Evolutionary conservation across 768 basidiomycete species (phyloP), one percentile per base, ranked within the genome.

Genomic region (Calocybe cyanea): DNA sequence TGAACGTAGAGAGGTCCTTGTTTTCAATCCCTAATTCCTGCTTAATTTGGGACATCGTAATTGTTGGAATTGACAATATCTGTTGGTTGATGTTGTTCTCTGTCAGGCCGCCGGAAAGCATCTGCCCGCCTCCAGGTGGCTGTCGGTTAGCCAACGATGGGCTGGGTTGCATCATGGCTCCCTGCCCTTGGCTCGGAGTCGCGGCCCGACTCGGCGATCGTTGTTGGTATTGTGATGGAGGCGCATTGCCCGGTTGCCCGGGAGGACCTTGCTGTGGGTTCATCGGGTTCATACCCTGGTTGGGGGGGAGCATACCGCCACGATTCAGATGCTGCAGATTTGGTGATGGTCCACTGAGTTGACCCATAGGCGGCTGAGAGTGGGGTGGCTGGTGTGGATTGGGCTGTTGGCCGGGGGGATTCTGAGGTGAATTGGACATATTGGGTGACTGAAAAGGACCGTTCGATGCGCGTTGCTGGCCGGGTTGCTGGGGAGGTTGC

Each of bases 371-470:
- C 19, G 64, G 61, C 40, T 58, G 66, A 52, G 61, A 56, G 6
- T 53, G 60, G 53, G 64, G 64, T 19, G 48, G 57, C 21, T 51
- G 60, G 41, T 43, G 57, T 38, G 39, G 60, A 21, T 34, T 44
- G 4, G 45, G 49, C 17, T 49, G 51, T 3, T 59, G 11, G 20
- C 65, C 69, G 7, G 41, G 63, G 63, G 7, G 59, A 37, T 74
- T 73, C 50, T 81, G 81, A 0, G 80, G 76, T 3, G 82, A 81
- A 41, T 77, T 74, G 2, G 80, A 69, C 63, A 85, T 81, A 2
- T 76, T 81, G 3, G 84, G 84, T 17, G 82, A 84, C 33, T 75
- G 80, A 60, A 80, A 85, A 7, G 77, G 75, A 11, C 75, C 79
- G 44, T 76, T 76, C 15, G 72, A 67, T 2, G 57, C 62, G 18